phyloP scores from a whole-genome alignment of 2,329 filamentous ascomycete species.

The Xylaria sp. region DNA sequence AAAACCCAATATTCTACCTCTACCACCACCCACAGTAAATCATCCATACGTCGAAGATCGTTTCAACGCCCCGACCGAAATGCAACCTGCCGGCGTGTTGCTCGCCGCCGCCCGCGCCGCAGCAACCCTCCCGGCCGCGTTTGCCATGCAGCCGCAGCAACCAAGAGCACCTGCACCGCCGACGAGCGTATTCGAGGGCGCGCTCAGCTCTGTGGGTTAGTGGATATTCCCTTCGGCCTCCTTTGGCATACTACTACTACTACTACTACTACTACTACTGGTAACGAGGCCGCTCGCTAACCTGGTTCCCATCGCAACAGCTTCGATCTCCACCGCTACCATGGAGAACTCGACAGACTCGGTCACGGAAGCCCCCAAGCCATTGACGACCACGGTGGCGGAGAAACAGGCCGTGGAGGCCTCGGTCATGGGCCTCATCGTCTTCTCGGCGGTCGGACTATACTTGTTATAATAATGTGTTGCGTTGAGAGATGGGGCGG shows the following conservation, averaged over 20 bases:
- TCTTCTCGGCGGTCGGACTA: conserved; percentile 37
- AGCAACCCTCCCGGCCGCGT: not conserved
- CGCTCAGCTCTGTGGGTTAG: not conserved
- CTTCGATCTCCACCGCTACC: conserved; percentile 19
- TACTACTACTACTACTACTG: too few relatives aligned
- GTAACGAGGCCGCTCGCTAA: conserved; percentile 15
- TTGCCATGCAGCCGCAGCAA: not conserved
- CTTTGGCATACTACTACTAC: too few relatives aligned
- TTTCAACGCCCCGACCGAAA: not conserved
- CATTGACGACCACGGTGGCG: conserved; percentile 24
- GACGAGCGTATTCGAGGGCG: not conserved
- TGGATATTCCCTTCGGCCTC: not conserved
- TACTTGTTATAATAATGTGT: conserved; percentile 30
- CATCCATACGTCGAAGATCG: too few relatives aligned
- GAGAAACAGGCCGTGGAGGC: conserved; percentile 35
- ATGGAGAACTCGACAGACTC: conserved; percentile 27
- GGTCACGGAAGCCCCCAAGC: conserved; percentile 20
- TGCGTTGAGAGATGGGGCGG: not conserved
- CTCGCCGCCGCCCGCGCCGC: not conserved
- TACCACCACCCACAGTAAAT: too few relatives aligned
- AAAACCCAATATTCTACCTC: too few relatives aligned
- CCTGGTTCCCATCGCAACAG: conserved; percentile 8
- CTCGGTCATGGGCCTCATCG: conserved; percentile 37
- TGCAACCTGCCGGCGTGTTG: not conserved
- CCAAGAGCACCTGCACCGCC: not conserved